A percentile compares a stretch with the other conserved stretches of the same genome.
Evolutionary conservation across 371 early-diverging fungal genomes (phyloP).

Genomic region (Mucor plumbeus): DNA sequence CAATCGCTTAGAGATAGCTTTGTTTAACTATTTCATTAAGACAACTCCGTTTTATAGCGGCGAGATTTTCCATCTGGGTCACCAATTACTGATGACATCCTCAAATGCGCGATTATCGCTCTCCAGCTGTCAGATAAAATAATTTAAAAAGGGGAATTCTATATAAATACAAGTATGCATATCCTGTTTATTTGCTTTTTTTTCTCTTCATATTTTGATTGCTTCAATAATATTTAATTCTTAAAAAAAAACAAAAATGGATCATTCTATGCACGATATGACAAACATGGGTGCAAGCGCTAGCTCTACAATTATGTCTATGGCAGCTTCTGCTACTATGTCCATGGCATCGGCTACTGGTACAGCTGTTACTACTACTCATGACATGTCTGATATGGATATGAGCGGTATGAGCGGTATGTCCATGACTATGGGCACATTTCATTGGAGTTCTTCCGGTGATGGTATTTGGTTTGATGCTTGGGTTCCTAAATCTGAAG

Average conservation of each 20-base stretch:
- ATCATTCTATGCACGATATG: conserved; percentile 35
- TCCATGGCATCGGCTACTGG: conserved; percentile 12
- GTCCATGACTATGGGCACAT: conserved; percentile 51
- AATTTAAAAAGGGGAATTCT: not conserved
- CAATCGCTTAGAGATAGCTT: not conserved
- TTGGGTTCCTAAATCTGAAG: conserved; percentile 55
- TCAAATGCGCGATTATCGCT: conserved; percentile 35
- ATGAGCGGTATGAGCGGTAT: conserved; percentile 9
- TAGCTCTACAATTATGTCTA: conserved; percentile 10
- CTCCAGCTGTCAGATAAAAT: conserved; percentile 24
- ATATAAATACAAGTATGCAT: conserved; percentile 14
- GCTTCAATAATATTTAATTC: not conserved
- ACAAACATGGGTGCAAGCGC: not conserved
- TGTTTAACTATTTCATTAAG: not conserved
- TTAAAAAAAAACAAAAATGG: conserved; percentile 11
- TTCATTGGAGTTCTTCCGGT: conserved; percentile 47
- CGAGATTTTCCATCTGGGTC: not conserved
- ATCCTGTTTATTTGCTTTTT: not conserved
- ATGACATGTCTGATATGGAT: conserved; percentile 20
- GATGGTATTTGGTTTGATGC: conserved; percentile 49
- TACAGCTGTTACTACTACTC: not conserved
- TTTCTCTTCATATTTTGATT: not conserved
- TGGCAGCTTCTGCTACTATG: conserved; percentile 8
- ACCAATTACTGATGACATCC: conserved; percentile 23
- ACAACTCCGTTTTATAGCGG: conserved; percentile 7